phyloP scores from a whole-genome alignment of 306 rosid genomes.

The Lupinus albus region DNA sequence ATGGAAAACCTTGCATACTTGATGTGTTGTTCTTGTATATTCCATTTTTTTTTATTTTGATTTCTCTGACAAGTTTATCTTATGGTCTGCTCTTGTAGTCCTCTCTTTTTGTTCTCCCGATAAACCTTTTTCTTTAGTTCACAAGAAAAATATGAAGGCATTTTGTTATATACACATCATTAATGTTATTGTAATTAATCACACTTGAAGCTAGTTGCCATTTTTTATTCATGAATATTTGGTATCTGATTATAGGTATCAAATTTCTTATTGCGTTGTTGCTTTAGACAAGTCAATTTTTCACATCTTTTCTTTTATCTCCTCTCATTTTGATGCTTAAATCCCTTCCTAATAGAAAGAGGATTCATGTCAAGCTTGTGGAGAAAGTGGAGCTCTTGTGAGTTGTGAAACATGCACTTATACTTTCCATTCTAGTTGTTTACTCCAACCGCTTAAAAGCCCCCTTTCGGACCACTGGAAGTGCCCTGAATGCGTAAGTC shows the following conservation, averaged over 20 bases:
- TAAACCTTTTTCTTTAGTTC: conserved; percentile 2
- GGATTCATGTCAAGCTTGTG: conserved; percentile 91
- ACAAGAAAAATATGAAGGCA: neutral
- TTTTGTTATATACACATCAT: neutral
- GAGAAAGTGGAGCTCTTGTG: conserved; percentile 76
- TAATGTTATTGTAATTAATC: conserved; percentile 7
- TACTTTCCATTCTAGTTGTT: conserved; percentile 81
- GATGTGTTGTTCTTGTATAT: neutral
- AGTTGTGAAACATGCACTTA: conserved; percentile 87
- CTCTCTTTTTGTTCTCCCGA: conserved; percentile 6
- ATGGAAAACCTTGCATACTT: conserved; percentile 19
- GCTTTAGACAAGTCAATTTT: conserved; percentile 20
- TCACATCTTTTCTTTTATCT: neutral
- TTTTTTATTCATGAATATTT: conserved; percentile 5
- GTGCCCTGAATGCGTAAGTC: conserved; percentile 96
- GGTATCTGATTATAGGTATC: conserved; percentile 15
- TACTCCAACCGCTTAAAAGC: conserved; percentile 75
- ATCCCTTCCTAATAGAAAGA: conserved; percentile 64
- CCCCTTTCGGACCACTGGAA: conserved; percentile 74
- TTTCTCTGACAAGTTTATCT: neutral
- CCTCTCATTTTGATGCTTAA: conserved; percentile 12
- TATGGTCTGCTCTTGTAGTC: conserved; percentile 10
- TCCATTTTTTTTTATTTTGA: neutral
- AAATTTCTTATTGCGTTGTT: conserved; percentile 28
- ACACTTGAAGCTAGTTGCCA: neutral